Evolutionary conservation across 192 early-diverging fungal species (phyloP), one percentile per base, ranked within the genome.

Genomic region (Chytriomyces hyalinus): DNA sequence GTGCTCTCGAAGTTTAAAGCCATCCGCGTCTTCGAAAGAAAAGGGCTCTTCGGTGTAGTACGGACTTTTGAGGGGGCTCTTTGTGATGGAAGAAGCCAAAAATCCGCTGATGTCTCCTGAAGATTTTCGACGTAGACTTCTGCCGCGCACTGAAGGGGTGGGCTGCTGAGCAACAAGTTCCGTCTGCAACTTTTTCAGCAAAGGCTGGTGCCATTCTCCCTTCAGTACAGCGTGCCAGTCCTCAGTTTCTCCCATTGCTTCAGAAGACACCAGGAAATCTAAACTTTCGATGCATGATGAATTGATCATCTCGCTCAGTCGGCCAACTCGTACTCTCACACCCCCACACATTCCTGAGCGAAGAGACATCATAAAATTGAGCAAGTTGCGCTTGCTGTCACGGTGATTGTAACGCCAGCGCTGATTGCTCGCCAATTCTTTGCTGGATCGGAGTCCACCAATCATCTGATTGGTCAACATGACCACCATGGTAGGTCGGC

Each of bases 311-410:
- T 96, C 94, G 15, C 83, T 79, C 49, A 96, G 73, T 17, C 92
- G 85, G n/a, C 90, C 92, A 17, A 93, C 79, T 15, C 94, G 92
- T 17, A 94, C 91, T 28, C 93, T 90, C 0, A 92, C 89, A 65
- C 87, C 88, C 36, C 88, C 88, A 62, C 86, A 89, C 11, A 86
- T 79, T 17, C 94, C 94, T 20, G 76, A 75, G 24, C 92, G 87
- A 53, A 95, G 79, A 53, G 88, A 90, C 91, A 93, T 95, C 84
- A 95, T 92, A 79, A 94, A 94, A 78, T 94, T 93, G 28, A 95
- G 78, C 8, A 95, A 83, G 65, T 93, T 94, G 57, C 88, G 81
- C 20, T 84, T 81, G 75, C 87, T 85, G 65, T 73, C 71, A 11
- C 82, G 13, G 20, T 80, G 65, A 47, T 78, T 76, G 70, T 78